These are phyloP conservation scores for Amphibolis antarctica DNA, from an alignment of 106 monocot genomes.

Conservation along the genomic window DNA sequence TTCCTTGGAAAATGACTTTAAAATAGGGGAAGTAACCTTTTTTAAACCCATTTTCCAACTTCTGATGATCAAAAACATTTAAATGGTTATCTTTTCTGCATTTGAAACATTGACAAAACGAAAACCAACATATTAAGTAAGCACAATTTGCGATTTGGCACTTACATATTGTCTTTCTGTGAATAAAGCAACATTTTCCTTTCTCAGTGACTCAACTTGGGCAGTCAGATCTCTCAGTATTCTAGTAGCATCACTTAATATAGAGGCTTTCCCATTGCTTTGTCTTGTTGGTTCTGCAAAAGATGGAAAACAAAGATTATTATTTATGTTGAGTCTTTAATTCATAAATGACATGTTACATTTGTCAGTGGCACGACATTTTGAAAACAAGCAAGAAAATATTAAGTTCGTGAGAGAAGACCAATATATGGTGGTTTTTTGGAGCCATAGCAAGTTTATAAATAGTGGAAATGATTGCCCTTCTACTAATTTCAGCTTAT, in stretches of 20 bases:
- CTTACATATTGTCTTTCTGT: conserved; percentile 77
- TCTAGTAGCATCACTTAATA: conserved; percentile 49
- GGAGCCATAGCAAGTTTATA: background rate
- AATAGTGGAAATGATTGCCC: background rate
- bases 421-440: background rate
- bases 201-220: conserved; percentile 55
- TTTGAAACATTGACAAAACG: background rate
- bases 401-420: background rate
- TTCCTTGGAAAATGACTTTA: no score
- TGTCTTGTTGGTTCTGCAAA: conserved; percentile 54
- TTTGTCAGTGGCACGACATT: background rate
- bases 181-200: conserved; percentile 48
- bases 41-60: no score
- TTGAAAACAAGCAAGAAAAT: background rate
- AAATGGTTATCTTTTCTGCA: background rate
- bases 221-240: conserved; percentile 47
- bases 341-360: background rate
- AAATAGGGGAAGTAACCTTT: no score
- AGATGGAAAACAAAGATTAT: background rate
- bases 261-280: conserved; percentile 74
- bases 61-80: no score
- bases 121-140: background rate
- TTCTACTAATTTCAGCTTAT: background rate
- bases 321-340: no score
- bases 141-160: background rate